A percentile compares a stretch with the other conserved stretches of the same genome.
These are phyloP conservation scores for Nannizziopsis barbatae DNA, from an alignment of 2,329 filamentous ascomycete genomes.

Conservation along the genomic window DNA sequence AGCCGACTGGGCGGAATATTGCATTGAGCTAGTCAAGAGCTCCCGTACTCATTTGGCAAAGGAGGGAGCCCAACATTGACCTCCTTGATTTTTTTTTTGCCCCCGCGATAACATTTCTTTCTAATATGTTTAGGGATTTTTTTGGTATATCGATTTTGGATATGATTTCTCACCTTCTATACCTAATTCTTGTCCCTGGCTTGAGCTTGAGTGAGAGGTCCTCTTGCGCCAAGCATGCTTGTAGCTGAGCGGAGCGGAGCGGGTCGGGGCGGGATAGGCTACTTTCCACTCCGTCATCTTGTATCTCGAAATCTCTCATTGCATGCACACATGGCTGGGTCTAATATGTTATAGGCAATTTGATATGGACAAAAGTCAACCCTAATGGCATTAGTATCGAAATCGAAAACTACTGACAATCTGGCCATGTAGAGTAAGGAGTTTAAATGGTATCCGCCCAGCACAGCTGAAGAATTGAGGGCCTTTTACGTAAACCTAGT, in stretches of 20 bases:
- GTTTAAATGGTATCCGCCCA: too few relatives aligned
- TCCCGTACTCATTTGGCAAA: constrained; percentile 17
- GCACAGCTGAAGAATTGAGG: too few relatives aligned
- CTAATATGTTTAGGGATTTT: neutral
- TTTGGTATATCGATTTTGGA: neutral
- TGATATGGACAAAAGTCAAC: too few relatives aligned
- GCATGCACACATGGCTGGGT: neutral
- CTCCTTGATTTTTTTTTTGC: too few relatives aligned
- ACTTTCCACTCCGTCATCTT: neutral
- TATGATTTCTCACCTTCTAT: neutral
- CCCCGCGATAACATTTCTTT: neutral
- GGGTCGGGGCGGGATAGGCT: neutral
- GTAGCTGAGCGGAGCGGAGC: neutral
- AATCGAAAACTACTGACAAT: too few relatives aligned
- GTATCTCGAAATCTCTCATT: neutral
- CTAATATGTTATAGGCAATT: too few relatives aligned
- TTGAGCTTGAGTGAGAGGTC: neutral
- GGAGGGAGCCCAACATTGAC: neutral
- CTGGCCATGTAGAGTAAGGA: too few relatives aligned
- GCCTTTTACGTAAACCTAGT: too few relatives aligned
- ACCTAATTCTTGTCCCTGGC: neutral
- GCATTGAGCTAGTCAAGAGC: constrained; percentile 47
- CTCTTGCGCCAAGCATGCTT: neutral
- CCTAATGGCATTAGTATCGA: too few relatives aligned
- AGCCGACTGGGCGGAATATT: constrained; percentile 63